Conservation (phyloP, 208 protist species). For the Kentomonas sorsogonicus region DNA sequence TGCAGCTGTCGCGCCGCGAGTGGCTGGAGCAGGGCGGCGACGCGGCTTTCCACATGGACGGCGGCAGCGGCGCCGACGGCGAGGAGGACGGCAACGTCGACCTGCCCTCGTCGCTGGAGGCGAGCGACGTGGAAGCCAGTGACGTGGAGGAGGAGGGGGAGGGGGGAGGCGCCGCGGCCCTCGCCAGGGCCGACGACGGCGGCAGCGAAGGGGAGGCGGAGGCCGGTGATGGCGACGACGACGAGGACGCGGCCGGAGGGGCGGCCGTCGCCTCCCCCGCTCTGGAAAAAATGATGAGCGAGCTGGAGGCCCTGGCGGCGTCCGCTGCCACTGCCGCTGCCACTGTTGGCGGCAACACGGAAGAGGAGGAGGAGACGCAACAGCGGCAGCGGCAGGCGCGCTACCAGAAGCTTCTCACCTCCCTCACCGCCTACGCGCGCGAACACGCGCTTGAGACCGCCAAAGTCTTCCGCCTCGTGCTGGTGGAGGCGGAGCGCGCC, state of each 20-base stretch:
- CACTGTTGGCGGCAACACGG: conserved; percentile 9
- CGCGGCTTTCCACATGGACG: conserved; percentile 63
- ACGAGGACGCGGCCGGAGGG: neutral
- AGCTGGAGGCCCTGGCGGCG: conserved; percentile 33
- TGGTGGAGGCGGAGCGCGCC: conserved; percentile 64
- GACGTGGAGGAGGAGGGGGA: conserved; percentile 14
- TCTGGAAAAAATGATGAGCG: conserved; percentile 34
- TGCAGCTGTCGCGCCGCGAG: conserved; percentile 60
- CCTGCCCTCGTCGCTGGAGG: conserved; percentile 41
- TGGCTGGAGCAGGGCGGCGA: conserved; percentile 74
- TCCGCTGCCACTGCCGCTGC: neutral
- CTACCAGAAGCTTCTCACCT: conserved; percentile 32
- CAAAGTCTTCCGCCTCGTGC: conserved; percentile 62
- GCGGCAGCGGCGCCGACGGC: conserved; percentile 22
- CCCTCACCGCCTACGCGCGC: conserved; percentile 49
- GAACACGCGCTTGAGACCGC: conserved; percentile 47
- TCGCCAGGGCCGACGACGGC: conserved; percentile 2
- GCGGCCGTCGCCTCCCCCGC: conserved; percentile 17
- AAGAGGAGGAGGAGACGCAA: conserved; percentile 6
- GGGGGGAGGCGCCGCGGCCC: conserved; percentile 2
- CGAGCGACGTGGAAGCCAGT: conserved; percentile 22
- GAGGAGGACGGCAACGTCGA: conserved; percentile 39
- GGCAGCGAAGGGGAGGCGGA: neutral
- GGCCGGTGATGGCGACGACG: conserved; percentile 6
- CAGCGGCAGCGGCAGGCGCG: conserved; percentile 14